A percentile compares a stretch with the other conserved stretches of the same genome.
Conservation (phyloP, 345 rosid genomes). For the Pistacia integerrima region DNA sequence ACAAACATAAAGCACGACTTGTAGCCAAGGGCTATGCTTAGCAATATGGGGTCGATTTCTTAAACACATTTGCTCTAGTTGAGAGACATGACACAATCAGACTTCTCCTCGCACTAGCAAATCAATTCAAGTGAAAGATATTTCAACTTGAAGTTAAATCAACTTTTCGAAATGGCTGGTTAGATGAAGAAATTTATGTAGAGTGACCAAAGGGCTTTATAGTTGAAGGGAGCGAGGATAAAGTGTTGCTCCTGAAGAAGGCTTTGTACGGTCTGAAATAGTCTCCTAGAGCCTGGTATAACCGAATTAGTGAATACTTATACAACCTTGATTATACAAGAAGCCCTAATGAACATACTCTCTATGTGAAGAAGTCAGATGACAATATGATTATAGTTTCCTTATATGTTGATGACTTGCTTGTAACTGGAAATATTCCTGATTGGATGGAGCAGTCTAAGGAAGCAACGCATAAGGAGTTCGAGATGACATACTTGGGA, state of each 20-base stretch:
- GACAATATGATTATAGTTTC: not conserved
- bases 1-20: too few relatives aligned
- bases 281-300: slow-evolving; percentile 5
- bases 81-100: not conserved
- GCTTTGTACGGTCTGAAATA: slow-evolving; percentile 11
- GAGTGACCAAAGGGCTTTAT: slow-evolving; percentile 11
- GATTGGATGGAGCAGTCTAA: not conserved
- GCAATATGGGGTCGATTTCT: too few relatives aligned
- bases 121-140: not conserved
- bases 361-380: not conserved
- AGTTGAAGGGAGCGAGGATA: not conserved
- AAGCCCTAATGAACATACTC: slow-evolving; percentile 2
- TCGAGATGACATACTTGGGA: not conserved
- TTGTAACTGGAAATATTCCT: not conserved
- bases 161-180: not conserved
- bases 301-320: slow-evolving; percentile 2
- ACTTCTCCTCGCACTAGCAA: not conserved
- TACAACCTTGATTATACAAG: not conserved
- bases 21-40: too few relatives aligned
- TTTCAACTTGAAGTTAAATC: slow-evolving; percentile 3
- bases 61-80: not conserved
- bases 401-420: slow-evolving; percentile 15
- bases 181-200: slow-evolving; percentile 8
- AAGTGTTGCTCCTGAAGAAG: not conserved
- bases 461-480: not conserved